Percentiles rank a stretch among this genome's conserved stretches.
phyloP scores from a whole-genome alignment of 805 yeast genomes.

The Metschnikowia arizonensis region DNA sequence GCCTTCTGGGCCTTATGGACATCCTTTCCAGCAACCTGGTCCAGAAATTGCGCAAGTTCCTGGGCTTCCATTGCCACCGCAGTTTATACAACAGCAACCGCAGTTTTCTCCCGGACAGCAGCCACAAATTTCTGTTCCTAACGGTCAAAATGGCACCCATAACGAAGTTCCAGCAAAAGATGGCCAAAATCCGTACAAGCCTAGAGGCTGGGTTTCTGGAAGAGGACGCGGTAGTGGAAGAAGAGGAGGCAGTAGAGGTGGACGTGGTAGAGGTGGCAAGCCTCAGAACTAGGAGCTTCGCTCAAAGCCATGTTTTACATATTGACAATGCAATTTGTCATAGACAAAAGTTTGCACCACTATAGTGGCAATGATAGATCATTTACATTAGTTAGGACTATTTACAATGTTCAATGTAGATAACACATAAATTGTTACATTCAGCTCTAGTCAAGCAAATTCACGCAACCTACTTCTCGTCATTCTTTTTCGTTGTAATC shows the following conservation, averaged over 20 bases:
- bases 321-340: neutral
- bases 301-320: neutral
- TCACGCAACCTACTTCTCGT: slow-evolving; percentile 14
- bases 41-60: slow-evolving; percentile 29
- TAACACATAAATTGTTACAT: too few relatives aligned
- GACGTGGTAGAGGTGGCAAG: slow-evolving; percentile 17
- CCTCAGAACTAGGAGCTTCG: neutral
- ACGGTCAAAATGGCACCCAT: neutral
- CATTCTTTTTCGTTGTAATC: slow-evolving; percentile 3
- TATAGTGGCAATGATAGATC: neutral
- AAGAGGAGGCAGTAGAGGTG: slow-evolving; percentile 22
- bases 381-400: slow-evolving; percentile 4
- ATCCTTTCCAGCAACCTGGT: neutral
- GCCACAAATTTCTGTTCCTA: neutral
- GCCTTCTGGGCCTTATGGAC: slow-evolving; percentile 5
- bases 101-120: slow-evolving; percentile 8
- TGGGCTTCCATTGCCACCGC: slow-evolving; percentile 37
- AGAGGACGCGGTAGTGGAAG: slow-evolving; percentile 14
- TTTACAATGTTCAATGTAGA: slow-evolving; percentile 15
- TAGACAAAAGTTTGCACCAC: neutral
- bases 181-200: neutral
- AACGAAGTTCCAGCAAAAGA: neutral
- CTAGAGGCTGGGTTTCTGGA: slow-evolving; percentile 5
- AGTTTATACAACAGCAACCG: slow-evolving; percentile 24
- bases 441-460: neutral